Percentiles rank a stretch among this genome's conserved stretches.
Conservation (phyloP, 768 basidiomycete species). For the Coprinopsis strossmayeri region DNA sequence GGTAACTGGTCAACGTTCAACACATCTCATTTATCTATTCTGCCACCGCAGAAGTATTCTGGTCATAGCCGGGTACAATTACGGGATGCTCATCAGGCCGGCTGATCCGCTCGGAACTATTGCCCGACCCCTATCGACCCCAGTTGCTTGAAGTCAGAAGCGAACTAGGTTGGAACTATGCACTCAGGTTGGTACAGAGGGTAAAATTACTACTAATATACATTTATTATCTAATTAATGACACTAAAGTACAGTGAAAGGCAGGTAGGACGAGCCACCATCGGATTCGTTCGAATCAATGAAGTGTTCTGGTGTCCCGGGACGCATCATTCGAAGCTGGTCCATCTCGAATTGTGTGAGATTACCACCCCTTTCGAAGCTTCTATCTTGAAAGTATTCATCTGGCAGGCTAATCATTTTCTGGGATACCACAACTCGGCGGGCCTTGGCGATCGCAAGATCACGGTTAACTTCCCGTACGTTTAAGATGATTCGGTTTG, state of each 20-base stretch:
- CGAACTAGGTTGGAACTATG: no score
- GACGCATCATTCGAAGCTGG: conserved; percentile 18
- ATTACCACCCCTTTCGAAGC: conserved; percentile 11
- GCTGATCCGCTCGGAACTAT: no score
- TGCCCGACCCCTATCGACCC: no score
- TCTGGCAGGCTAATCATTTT: conserved; percentile 7
- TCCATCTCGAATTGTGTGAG: conserved; percentile 21
- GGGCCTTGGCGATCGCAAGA: conserved; percentile 10
- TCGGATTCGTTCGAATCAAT: not conserved
- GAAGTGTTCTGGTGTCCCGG: not conserved
- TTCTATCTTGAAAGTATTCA: conserved; percentile 1
- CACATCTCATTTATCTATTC: no score
- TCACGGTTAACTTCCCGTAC: conserved; percentile 37
- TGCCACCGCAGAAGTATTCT: no score
- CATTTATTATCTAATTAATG: not conserved
- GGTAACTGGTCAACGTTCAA: no score
- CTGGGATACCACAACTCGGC: conserved; percentile 5
- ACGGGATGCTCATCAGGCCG: no score
- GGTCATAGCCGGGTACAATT: no score
- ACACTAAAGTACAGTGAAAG: conserved; percentile 5
- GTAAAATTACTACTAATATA: no score
- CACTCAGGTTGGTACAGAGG: no score
- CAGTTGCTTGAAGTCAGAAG: no score
- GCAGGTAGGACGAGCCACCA: not conserved
- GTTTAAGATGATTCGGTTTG: conserved; percentile 52